Evolutionary conservation across 306 rosid genomes (phyloP).

Genomic region (Abrus precatorius): DNA sequence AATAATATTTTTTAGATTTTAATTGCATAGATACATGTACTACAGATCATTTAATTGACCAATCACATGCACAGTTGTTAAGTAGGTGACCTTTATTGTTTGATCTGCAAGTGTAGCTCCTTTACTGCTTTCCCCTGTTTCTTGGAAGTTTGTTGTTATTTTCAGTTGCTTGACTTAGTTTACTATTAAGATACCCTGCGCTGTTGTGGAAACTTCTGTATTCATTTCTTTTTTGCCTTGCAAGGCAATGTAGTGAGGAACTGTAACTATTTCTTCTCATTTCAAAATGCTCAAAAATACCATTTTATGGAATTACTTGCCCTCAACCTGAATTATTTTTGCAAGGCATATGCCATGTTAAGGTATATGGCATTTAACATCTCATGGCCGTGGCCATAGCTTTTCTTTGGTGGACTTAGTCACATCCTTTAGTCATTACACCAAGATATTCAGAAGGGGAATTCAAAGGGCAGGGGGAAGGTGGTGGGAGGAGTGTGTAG

Average conservation of each 20-base stretch:
- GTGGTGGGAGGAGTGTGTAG: background rate
- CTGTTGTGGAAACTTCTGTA: too few species aligned
- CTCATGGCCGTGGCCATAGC: background rate
- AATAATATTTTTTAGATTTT: background rate
- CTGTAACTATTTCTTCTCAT: background rate
- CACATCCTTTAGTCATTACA: background rate
- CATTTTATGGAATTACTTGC: background rate
- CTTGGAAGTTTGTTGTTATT: constrained; percentile 5
- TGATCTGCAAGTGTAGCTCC: background rate
- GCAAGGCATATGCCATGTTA: background rate
- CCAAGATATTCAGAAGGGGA: background rate
- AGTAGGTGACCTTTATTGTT: constrained; percentile 3
- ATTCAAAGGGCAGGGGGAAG: background rate
- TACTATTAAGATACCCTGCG: background rate
- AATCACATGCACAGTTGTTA: background rate
- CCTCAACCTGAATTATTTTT: background rate
- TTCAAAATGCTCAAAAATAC: background rate
- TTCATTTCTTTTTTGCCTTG: background rate
- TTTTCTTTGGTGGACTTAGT: background rate
- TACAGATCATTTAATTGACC: constrained; percentile 16
- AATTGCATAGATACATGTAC: background rate
- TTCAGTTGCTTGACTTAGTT: background rate
- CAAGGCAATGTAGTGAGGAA: background rate
- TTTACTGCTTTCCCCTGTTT: background rate
- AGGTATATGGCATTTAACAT: background rate